A percentile compares a stretch with the other conserved stretches of the same genome.
These are phyloP conservation scores for Phylloboletellus chloephorus DNA, from an alignment of 1,284 basidiomycete species.

Conservation along the genomic window DNA sequence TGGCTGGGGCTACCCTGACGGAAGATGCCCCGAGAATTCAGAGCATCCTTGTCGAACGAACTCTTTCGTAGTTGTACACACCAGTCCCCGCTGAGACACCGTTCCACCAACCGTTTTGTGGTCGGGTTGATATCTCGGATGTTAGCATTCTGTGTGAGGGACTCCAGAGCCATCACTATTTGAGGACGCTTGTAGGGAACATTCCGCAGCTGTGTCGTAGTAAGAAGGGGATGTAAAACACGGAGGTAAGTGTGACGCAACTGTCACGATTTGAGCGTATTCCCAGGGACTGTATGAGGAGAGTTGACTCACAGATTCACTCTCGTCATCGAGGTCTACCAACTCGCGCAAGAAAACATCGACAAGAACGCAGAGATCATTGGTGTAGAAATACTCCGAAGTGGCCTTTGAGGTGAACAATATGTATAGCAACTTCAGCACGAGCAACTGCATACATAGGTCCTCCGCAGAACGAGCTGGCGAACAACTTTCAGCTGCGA, in stretches of 20 bases:
- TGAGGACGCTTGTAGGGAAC: conserved; percentile 90
- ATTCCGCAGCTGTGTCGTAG: conserved; percentile 85
- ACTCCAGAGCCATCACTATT: conserved; percentile 80
- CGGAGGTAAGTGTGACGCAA: conserved; percentile 95
- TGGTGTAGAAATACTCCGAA: conserved; percentile 97
- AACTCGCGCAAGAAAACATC: conserved; percentile 95
- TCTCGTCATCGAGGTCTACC: conserved; percentile 86
- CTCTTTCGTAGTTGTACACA: conserved; percentile 60
- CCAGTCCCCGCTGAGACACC: conserved; percentile 87
- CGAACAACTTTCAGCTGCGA: conserved; percentile 6
- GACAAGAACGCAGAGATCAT: conserved; percentile 92
- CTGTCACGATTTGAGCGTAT: conserved; percentile 37
- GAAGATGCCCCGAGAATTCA: conserved; percentile 24
- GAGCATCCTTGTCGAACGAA: conserved; percentile 27
- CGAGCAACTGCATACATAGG: conserved; percentile 89
- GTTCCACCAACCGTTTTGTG: conserved; percentile 86
- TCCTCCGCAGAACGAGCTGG: conserved; percentile 84
- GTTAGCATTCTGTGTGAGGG: conserved; percentile 65
- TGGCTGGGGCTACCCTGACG: conserved; percentile 40
- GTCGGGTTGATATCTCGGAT: conserved; percentile 83
- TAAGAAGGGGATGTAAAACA: conserved; percentile 91
- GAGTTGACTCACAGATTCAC: conserved; percentile 70
- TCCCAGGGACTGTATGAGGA: background rate
- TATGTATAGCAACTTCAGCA: conserved; percentile 92
- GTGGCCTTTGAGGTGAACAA: conserved; percentile 93